Conservation (phyloP, 192 early-diverging fungal genomes). For the Coemansia sp. region DNA sequence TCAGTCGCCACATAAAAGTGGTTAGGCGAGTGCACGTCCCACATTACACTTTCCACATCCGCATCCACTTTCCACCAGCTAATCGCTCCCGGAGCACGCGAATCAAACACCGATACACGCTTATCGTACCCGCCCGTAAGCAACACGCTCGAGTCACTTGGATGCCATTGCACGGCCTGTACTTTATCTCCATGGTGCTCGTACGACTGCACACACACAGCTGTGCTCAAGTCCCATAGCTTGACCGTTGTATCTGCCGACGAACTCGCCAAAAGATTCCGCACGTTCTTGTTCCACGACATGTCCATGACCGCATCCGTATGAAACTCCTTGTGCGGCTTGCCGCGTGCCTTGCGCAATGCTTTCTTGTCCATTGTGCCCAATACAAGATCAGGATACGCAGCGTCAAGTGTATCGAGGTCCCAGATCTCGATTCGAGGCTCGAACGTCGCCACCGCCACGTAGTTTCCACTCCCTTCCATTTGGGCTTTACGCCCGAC, state of each 20-base stretch:
- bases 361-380: slow-evolving; percentile 56
- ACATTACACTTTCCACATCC: slow-evolving; percentile 89
- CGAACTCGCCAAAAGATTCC: slow-evolving; percentile 80
- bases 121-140: slow-evolving; percentile 92
- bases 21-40: slow-evolving; percentile 85
- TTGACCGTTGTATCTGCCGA: slow-evolving; percentile 98
- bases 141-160: slow-evolving; percentile 80
- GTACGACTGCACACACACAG: slow-evolving; percentile 75
- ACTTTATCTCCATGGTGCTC: slow-evolving; percentile 88
- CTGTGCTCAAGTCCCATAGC: slow-evolving; percentile 89
- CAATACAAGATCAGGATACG: slow-evolving; percentile 89
- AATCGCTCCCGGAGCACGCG: slow-evolving; percentile 75
- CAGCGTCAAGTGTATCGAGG: slow-evolving; percentile 84
- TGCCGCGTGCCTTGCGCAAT: slow-evolving; percentile 31
- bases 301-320: slow-evolving; percentile 94
- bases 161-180: slow-evolving; percentile 90
- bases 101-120: slow-evolving; percentile 84
- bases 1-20: slow-evolving; percentile 84
- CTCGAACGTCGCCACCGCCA: slow-evolving; percentile 96
- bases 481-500: slow-evolving; percentile 66
- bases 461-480: slow-evolving; percentile 72
- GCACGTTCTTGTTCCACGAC: slow-evolving; percentile 80
- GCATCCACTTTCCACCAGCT: slow-evolving; percentile 69
- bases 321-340: slow-evolving; percentile 78
- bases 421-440: slow-evolving; percentile 99